Base-by-base conservation (phyloP, 2,329 filamentous ascomycete genomes). In the Colletotrichum agaves region DNA sequence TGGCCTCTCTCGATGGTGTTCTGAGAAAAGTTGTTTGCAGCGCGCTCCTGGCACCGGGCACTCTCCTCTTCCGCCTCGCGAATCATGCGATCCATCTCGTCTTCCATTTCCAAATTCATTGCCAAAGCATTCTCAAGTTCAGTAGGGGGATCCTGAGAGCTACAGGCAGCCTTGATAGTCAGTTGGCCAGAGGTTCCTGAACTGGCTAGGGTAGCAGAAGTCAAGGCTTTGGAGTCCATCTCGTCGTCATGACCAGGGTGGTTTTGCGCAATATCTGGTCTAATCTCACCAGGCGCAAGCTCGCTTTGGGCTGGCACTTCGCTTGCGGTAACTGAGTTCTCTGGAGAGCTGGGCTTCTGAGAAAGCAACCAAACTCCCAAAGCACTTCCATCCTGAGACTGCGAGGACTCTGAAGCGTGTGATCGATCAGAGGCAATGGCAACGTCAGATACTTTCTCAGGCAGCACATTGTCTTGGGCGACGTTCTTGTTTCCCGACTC, bases 291-390 rank as follows among this genome's bases (percentile, higher is more conserved):
- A 37, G 58, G 10, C 12, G 39, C n/a, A 4, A 8, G 15, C 58
- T 56, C 33, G 17, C 12, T n/a, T 11, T 50, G 39, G 5, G 27
- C 37, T 15, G 23, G 10, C 13, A 8, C 31, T 7, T 41, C 19
- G 2, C 19, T 37, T 8, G 15, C 11, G 4, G 33, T 12, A 39
- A 19, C 3, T 12, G 31, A 35, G 13, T 49, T 39, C 1, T 69
- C 64, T 21, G 27, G 60, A n/a, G 53, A 55, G 10, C 23, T 4
- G 8, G 67, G 56, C 39, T 60, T 41, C 31, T 70, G 64, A n/a
- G 68, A 31, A 17, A 69, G 55, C 17, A 70, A 31, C 68, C 68
- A 70, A 15, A 61, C 46, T 21, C 52, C 31, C 47, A 49, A 63
- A 39, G 41, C 55, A 21, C 31, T 68, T 21, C 43, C 49, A 17